Base-by-base conservation (phyloP, 352 stramenopile genomes). In the Globisporangium solare region DNA sequence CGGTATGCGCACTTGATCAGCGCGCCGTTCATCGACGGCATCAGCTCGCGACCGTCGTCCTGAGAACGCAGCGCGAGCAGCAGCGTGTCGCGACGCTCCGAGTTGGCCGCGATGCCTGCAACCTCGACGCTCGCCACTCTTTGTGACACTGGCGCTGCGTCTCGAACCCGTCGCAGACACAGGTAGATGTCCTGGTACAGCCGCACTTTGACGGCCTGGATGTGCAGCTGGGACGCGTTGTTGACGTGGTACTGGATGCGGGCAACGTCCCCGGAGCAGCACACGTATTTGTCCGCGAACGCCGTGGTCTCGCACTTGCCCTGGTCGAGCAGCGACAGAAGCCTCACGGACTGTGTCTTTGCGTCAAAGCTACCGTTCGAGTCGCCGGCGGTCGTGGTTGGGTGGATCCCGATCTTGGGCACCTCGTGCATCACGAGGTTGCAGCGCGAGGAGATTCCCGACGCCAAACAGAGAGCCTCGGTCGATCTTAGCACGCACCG, bases 231-330 rank as follows among this genome's bases (percentile, higher is more conserved):
- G 21, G 71, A 77, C 3, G 37, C 39, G 56, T 81, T 81, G 14
- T 65, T 47, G 54, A 81, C 67, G 43, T 69, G 61, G 51, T 62
- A 76, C 18, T 68, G 37, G 51, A 81, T 70, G 24, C 66, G 56
- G 4, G 63, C 60, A 2, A 58, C 67, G 32, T 76, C 68, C 2
- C 68, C 68, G 0, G 66, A 49, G 5, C 63, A 21, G 24, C 77
- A 81, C 52, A 66, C 59, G 13, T 71, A 64, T 52, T 76, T 71
- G 54, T 71, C 66, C 55, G 77, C 73, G 12, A 64, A 61, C 5
- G 68, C 68, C 8, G 65, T 54, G 21, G 77, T 40, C 21, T 61
- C 35, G 51, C 68, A 77, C 32, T 54, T 67, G 48, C 71, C 71
- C 42, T 76, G 66, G 58, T 64, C 50, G 47, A 69, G 54, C 63